phyloP scores from a whole-genome alignment of 345 rosid genomes.

The Lepidium didymum region DNA sequence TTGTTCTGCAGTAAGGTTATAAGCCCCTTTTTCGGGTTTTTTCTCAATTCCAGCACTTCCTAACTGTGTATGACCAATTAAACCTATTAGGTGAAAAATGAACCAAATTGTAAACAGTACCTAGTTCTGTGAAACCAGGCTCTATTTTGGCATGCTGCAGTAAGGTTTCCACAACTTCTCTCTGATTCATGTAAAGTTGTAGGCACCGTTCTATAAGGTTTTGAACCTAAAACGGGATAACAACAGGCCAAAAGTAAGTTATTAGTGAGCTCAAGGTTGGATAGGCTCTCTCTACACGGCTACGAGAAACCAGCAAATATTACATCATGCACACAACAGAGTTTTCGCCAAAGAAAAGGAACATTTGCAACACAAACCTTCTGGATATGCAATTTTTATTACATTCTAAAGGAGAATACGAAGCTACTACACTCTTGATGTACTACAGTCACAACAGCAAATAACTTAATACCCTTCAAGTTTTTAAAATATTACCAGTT shows the following conservation, averaged over 20 bases:
- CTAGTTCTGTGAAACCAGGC: conserved; percentile 94
- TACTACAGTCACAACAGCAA: neutral
- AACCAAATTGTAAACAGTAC: conserved; percentile 31
- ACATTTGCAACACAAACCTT: neutral
- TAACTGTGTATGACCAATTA: neutral
- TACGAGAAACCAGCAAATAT: neutral
- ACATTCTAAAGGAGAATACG: neutral
- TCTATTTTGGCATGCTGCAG: conserved; percentile 84
- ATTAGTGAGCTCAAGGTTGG: neutral
- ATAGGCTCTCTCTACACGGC: neutral
- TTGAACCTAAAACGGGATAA: conserved; percentile 59
- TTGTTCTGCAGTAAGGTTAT: neutral
- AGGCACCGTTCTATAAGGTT: conserved; percentile 93
- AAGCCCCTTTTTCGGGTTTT: neutral
- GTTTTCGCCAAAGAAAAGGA: neutral
- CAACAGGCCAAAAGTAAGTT: neutral
- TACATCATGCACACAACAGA: neutral
- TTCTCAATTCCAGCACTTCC: neutral
- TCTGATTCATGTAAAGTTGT: conserved; percentile 90
- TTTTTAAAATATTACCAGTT: conserved; percentile 45
- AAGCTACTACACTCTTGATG: neutral
- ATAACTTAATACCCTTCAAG: neutral
- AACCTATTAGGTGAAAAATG: neutral
- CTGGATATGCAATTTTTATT: neutral
- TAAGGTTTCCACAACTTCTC: conserved; percentile 89